Evolutionary conservation across 2,329 filamentous ascomycete genomes (phyloP).

Genomic region (Xylaria hypoxylon): DNA sequence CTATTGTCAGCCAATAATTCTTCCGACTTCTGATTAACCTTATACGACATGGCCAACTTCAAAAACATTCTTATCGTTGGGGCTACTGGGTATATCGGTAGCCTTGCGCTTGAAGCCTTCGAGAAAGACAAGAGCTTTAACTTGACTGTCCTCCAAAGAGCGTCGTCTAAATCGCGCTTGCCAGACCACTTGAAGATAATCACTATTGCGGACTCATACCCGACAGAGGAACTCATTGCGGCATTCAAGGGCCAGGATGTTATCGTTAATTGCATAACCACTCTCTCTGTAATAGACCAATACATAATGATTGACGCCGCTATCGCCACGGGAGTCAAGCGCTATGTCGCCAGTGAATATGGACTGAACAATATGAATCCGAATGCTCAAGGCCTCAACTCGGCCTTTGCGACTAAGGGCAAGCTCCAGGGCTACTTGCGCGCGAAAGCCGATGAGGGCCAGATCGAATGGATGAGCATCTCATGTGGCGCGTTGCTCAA

Average conservation of each 20-base stretch:
- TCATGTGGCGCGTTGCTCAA: conserved; percentile 49
- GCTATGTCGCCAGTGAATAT: conserved; percentile 68
- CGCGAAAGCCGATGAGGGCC: conserved; percentile 40
- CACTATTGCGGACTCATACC: conserved; percentile 48
- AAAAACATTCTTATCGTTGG: conserved; percentile 50
- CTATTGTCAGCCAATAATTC: not conserved
- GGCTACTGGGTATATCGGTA: conserved; percentile 49
- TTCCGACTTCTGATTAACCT: not conserved
- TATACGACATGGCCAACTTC: conserved; percentile 39
- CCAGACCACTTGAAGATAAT: conserved; percentile 40
- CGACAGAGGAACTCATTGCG: conserved; percentile 40
- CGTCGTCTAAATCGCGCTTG: conserved; percentile 45
- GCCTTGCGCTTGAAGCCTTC: conserved; percentile 47
- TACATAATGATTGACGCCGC: conserved; percentile 65
- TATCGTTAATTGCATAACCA: conserved; percentile 58
- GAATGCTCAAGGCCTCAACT: conserved; percentile 45
- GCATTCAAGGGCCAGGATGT: conserved; percentile 47
- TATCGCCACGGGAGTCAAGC: conserved; percentile 64
- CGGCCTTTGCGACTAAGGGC: conserved; percentile 48
- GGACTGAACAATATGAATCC: conserved; percentile 52
- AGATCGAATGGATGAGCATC: conserved; percentile 51
- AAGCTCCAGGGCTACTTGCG: conserved; percentile 47
- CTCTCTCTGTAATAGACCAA: conserved; percentile 55
- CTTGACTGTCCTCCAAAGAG: conserved; percentile 48
- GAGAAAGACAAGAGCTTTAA: conserved; percentile 45